Base-by-base conservation (phyloP, 2,329 filamentous ascomycete species). In the Apiospora sp. region DNA sequence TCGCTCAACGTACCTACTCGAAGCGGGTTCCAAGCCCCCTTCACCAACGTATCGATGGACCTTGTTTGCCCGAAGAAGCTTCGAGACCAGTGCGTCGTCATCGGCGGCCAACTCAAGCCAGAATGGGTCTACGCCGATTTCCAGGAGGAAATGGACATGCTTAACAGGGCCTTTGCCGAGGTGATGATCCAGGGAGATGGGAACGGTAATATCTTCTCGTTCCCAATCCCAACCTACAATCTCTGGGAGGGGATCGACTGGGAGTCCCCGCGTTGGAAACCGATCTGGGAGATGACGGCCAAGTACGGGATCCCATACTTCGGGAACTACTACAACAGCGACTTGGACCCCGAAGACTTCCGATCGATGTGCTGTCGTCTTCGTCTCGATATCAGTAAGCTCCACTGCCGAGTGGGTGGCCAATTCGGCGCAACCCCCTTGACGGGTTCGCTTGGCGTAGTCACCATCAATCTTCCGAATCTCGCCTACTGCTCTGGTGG, bases 241-340 rank as follows among this genome's bases (percentile, higher is more conserved):
- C 54, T 61, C 54, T 61, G 54, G 54, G 54, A 61, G 19, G 54
- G 54, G 27, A 61, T 61, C 54, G 54, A 61, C 6, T 61, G 54
- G 54, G 54, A 61, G n/a, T 61, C 54, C 16, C 54, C 54, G 7
- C 54, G 30, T 1, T 61, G 54, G 54, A 61, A 61, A 10, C 30
- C 54, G 27, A 61, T 61, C 5, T 61, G 54, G 54, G 54, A 61
- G 34, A 61, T 61, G 54, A 61, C 54, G 54, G 54, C 54, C 30
- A 61, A 61, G 54, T 61, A 61, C 30, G 54, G 54, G 30, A 61
- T 61, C 34, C 54, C 54, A 22, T 61, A 61, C 14, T 61, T 61
- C 30, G 54, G 54, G 12, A 61, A 61, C 30, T 61, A 61, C 27
- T 61, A 61, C 54, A 61, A 61, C 30, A 61, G 54, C 54, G 30